Evolutionary conservation across 345 rosid species (phyloP).

Genomic region (Eucalyptus polyanthemos): DNA sequence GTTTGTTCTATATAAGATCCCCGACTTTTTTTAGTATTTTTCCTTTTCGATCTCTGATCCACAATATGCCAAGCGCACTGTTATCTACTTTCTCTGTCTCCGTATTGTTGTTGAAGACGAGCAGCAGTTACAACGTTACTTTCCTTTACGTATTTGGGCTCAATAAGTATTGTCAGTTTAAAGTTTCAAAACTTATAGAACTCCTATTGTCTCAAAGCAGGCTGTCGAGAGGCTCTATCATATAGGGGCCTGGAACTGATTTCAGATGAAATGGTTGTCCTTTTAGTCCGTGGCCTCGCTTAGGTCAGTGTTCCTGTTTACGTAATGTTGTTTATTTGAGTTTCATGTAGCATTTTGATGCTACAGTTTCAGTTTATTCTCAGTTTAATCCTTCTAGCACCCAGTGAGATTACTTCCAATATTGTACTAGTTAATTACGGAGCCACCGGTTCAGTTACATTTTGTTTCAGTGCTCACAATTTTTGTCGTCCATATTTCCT

Average conservation of each 20-base stretch:
- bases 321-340: slow-evolving; percentile 43
- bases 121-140: slow-evolving; percentile 38
- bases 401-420: slow-evolving; percentile 14
- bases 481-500: neutral
- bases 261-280: slow-evolving; percentile 85
- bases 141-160: slow-evolving; percentile 41
- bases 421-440: slow-evolving; percentile 6
- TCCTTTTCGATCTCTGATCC: neutral
- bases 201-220: slow-evolving; percentile 91
- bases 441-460: neutral
- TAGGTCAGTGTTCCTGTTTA: slow-evolving; percentile 89
- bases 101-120: slow-evolving; percentile 23
- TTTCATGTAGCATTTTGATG: slow-evolving; percentile 40
- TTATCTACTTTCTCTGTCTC: neutral
- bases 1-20: neutral
- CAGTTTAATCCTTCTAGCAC: slow-evolving; percentile 16
- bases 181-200: slow-evolving; percentile 54
- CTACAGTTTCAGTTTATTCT: slow-evolving; percentile 30
- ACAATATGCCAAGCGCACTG: neutral
- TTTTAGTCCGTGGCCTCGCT: slow-evolving; percentile 55
- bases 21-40: neutral
- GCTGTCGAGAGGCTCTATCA: slow-evolving; percentile 89
- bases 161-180: slow-evolving; percentile 24
- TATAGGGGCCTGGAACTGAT: slow-evolving; percentile 96
- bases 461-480: neutral